Evolutionary conservation across 345 rosid genomes (phyloP), one percentile per base, ranked within the genome.

Genomic region (Citrus trifoliata): DNA sequence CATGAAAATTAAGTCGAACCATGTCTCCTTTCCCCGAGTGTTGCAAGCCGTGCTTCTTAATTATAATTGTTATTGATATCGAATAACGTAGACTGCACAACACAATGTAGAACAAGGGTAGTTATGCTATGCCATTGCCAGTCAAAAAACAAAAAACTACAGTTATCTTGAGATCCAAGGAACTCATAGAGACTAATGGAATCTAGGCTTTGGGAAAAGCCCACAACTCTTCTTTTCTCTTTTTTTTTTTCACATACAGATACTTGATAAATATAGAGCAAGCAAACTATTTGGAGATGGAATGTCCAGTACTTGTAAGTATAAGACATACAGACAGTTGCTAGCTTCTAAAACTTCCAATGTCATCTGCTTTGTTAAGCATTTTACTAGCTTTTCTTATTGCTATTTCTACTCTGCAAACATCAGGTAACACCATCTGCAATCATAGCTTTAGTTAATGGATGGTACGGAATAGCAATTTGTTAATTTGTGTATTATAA

Each of bases 171-270:
- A 74, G 69, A 69, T 78, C 13, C 38, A 87, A 85, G 89, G 14
- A 85, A 83, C 67, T 35, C 1, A 63, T 4, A 63, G 33, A 75
- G 71, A 68, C 5, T 19, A 18, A 4, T 59, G 60, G 77, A 76
- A 79, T 78, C 85, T 81, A 12, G 73, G 68, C 88, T 83, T 87
- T 87, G n/a, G 25, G 16, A 51, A 83, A 87, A 83, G 88, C 80
- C 12, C 70, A 48, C 19, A 72, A 67, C 64, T 40, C 58, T 58
- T 53, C 78, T 18, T 48, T 38, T 55, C 40, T 2, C 35, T 13
- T 13, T 46, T 13, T 4, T 13, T 4, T 13, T 5, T 46, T 46
- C 18, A 13, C 1, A 46, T 13, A 25, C 30, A 67, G 40, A 22
- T 61, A 2, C 67, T 77, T 64, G 38, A 33, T 66, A 46, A 18